phyloP scores from a whole-genome alignment of 23 red algal species.

The Gracilaria gracilis region DNA sequence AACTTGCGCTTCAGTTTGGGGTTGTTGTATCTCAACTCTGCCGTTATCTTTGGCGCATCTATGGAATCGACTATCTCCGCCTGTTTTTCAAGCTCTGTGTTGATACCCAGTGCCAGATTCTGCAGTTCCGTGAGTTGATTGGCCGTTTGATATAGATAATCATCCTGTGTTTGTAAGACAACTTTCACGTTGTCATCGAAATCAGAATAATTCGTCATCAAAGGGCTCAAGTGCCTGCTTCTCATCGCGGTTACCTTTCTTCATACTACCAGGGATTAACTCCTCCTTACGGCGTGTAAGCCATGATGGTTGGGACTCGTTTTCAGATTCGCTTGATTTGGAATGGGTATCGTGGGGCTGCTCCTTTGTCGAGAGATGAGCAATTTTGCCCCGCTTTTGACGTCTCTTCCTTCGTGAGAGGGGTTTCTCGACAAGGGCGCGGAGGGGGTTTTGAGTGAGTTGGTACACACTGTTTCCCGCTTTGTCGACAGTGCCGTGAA shows the following conservation, averaged over 20 bases:
- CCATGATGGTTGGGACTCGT: no score
- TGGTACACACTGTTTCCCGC: no score
- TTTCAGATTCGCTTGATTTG: no score
- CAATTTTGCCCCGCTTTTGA: no score
- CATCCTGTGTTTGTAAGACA: neutral
- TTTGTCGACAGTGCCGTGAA: no score
- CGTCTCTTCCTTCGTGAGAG: no score
- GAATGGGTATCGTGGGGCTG: no score
- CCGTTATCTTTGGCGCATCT: slow-evolving; percentile 24
- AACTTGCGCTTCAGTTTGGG: slow-evolving; percentile 12
- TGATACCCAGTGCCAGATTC: slow-evolving; percentile 12
- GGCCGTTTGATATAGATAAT: slow-evolving; percentile 1
- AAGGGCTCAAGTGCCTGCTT: neutral
- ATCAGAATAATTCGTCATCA: slow-evolving; percentile 15
- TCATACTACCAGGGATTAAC: no score
- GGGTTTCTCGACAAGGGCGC: no score
- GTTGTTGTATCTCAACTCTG: slow-evolving; percentile 1
- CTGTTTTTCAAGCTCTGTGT: slow-evolving; percentile 15
- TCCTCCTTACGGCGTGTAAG: no score
- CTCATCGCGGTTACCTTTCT: neutral
- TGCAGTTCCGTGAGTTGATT: neutral
- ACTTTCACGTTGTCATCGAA: slow-evolving; percentile 15
- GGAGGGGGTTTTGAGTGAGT: no score
- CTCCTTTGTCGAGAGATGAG: no score
- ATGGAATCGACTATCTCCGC: slow-evolving; percentile 30